Base-by-base conservation (phyloP, 2,329 filamentous ascomycete genomes). In the Trichoderma atroviride region DNA sequence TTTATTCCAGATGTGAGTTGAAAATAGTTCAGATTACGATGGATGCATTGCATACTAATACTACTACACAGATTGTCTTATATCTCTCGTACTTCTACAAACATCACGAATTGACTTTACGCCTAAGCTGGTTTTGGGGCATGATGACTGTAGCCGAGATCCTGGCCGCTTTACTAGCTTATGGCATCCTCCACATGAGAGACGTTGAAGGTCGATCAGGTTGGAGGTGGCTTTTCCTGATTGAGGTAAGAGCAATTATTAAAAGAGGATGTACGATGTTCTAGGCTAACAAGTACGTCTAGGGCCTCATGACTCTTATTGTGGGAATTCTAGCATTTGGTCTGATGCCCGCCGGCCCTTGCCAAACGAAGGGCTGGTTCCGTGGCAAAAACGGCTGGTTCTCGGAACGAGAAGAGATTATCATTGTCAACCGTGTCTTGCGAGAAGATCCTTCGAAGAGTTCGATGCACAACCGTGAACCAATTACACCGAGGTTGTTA, bases 81-180 rank as follows among this genome's bases (percentile, higher is more conserved):
- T 93, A 90, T 78, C 82, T 93, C 7, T 89, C 87, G 4, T 94
- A 94, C 78, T 94, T 91, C 79, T 94, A 93, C 80, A 93, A 88
- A 58, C 87, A 87, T 0, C 84, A 84, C 66, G 92, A 94, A 76
- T 82, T 94, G 0, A 90, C 91, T 0, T 84, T 86, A 13, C 86
- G 92, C 1, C 80, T 94, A 24, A 87, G 75, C 7, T 87, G 72
- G 87, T 93, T 93, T 80, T 94, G 91, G 91, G 87, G 88, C 0
- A 85, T 89, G 0, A 88, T 91, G 16, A 85, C 86, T 68, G 82
- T 82, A 0, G 86, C 86, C 0, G 82, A 85, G 50, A 87, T 89
- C 47, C 74, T 83, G 0, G 87, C 63, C 74, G 86, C 82, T 75
- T 82, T 75, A 82, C 86, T 70, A 83, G 88, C 79, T 0, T 77